These are phyloP conservation scores for Leptographium wingfieldii DNA, from an alignment of 2,329 filamentous ascomycete species.

Conservation along the genomic window DNA sequence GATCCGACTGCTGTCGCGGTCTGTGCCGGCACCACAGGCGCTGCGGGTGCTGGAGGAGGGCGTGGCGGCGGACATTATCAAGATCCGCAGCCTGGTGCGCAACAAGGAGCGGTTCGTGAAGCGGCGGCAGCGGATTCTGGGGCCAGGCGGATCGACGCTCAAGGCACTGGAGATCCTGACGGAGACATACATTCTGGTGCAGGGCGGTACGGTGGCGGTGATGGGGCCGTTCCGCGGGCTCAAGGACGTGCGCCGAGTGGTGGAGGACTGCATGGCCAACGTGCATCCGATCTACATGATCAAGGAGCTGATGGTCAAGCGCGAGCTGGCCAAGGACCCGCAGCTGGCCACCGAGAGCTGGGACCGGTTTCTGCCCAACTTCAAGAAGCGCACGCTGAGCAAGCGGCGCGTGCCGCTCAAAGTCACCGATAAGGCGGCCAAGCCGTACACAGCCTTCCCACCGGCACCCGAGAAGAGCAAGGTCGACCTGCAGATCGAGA, in stretches of 20 bases:
- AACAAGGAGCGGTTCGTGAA: slow-evolving; percentile 97
- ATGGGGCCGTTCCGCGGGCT: slow-evolving; percentile 91
- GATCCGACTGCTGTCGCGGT: slow-evolving; percentile 82
- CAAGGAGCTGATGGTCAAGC: slow-evolving; percentile 71
- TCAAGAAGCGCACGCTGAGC: slow-evolving; percentile 85
- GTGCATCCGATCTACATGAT: slow-evolving; percentile 84
- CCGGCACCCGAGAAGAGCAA: slow-evolving; percentile 98
- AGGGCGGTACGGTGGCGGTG: slow-evolving; percentile 82
- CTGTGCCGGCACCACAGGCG: slow-evolving; percentile 85
- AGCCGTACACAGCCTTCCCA: slow-evolving; percentile 93
- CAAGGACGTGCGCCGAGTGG: slow-evolving; percentile 79
- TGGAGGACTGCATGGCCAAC: slow-evolving; percentile 95
- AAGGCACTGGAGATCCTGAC: slow-evolving; percentile 92
- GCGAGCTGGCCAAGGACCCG: slow-evolving; percentile 68
- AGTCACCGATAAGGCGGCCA: slow-evolving; percentile 87
- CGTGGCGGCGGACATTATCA: slow-evolving; percentile 81
- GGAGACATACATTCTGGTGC: slow-evolving; percentile 82
- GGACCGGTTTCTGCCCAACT: slow-evolving; percentile 93
- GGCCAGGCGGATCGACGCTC: slow-evolving; percentile 80
- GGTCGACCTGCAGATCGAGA: slow-evolving; percentile 95
- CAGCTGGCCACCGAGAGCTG: slow-evolving; percentile 79
- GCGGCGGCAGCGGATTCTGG: slow-evolving; percentile 80
- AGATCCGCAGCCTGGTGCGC: slow-evolving; percentile 77
- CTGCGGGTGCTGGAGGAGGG: slow-evolving; percentile 83
- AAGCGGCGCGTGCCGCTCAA: slow-evolving; percentile 72